These are phyloP conservation scores for Geotrichum cucujoidarum DNA, from an alignment of 1,139 yeast species.

Conservation along the genomic window DNA sequence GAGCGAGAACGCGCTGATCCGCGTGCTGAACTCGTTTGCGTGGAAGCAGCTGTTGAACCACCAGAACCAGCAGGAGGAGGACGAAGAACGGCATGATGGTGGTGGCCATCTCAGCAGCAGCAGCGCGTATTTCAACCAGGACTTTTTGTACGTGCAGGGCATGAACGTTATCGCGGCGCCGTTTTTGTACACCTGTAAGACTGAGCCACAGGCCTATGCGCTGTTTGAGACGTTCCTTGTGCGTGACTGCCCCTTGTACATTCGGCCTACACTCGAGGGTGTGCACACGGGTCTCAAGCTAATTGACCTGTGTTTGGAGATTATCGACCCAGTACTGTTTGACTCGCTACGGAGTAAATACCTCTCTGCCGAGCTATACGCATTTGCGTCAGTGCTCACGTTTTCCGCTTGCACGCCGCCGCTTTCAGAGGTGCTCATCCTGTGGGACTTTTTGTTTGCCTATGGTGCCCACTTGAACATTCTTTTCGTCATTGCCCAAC, in stretches of 20 bases:
- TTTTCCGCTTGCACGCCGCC: constrained; percentile 91
- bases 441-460: constrained; percentile 91
- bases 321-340: constrained; percentile 69
- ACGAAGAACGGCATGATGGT: constrained; percentile 10
- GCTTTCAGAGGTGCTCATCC: constrained; percentile 60
- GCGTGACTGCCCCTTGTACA: constrained; percentile 68
- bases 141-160: constrained; percentile 68
- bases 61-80: constrained; percentile 10
- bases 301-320: constrained; percentile 64
- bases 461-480: constrained; percentile 89
- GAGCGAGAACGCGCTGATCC: constrained; percentile 58
- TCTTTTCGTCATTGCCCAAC: constrained; percentile 77
- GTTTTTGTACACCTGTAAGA: constrained; percentile 64
- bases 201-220: constrained; percentile 84
- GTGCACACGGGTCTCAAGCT: constrained; percentile 67
- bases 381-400: constrained; percentile 83
- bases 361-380: constrained; percentile 76
- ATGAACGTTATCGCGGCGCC: constrained; percentile 88
- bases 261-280: constrained; percentile 73
- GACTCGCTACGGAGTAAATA: constrained; percentile 58
- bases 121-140: constrained; percentile 11
- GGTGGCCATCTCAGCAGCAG: not conserved
- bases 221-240: constrained; percentile 56
- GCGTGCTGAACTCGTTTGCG: constrained; percentile 73
- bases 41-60: constrained; percentile 36